A percentile compares a stretch with the other conserved stretches of the same genome.
Evolutionary conservation across 495 filamentous ascomycete genomes (phyloP).

Genomic region (Bombardia bombarda): DNA sequence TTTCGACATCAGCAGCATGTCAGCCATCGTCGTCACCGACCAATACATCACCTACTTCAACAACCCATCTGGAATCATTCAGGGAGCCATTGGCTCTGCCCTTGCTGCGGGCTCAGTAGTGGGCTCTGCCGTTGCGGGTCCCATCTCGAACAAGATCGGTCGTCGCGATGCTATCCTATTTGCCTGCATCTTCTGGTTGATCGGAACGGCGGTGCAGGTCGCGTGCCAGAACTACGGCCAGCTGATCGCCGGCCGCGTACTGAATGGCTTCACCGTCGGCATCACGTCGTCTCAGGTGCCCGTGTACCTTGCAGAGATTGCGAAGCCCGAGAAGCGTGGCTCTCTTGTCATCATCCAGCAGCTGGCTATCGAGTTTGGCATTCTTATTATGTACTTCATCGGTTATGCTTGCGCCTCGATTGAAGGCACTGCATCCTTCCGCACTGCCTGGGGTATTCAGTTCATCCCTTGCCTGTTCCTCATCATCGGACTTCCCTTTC

Average conservation of each 20-base stretch:
- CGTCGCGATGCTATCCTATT: constrained; percentile 57
- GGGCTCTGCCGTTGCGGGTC: constrained; percentile 56
- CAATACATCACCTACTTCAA: constrained; percentile 64
- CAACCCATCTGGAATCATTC: constrained; percentile 52
- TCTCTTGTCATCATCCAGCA: constrained; percentile 69
- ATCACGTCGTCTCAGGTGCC: constrained; percentile 71
- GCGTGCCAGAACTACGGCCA: constrained; percentile 51
- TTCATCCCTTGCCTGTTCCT: constrained; percentile 59
- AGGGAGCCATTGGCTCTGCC: constrained; percentile 59
- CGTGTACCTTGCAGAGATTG: constrained; percentile 75
- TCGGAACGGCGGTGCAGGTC: constrained; percentile 61
- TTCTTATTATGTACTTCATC: constrained; percentile 40
- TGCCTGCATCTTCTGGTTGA: constrained; percentile 62
- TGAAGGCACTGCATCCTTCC: constrained; percentile 54
- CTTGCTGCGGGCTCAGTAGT: constrained; percentile 61
- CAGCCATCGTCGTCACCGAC: constrained; percentile 60
- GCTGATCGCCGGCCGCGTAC: constrained; percentile 60
- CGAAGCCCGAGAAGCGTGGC: constrained; percentile 57
- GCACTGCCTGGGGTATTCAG: constrained; percentile 67
- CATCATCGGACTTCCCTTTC: constrained; percentile 57
- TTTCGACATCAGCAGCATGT: constrained; percentile 64
- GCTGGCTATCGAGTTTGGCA: constrained; percentile 67
- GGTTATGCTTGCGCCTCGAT: constrained; percentile 52
- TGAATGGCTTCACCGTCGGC: constrained; percentile 67
- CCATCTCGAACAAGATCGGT: constrained; percentile 57